phyloP scores from a whole-genome alignment of 306 rosid genomes.

The Vicia villosa region DNA sequence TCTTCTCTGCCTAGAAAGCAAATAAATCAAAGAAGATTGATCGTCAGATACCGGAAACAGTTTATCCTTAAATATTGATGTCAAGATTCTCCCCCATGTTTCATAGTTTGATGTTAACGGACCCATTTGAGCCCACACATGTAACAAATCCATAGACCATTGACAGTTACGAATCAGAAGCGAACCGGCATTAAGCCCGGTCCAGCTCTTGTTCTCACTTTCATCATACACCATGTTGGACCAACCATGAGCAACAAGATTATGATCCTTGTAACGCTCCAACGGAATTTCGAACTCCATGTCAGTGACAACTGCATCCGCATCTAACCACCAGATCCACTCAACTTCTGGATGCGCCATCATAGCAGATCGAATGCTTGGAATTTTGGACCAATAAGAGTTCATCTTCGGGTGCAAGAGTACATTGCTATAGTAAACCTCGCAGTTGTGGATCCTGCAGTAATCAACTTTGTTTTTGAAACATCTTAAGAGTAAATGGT shows the following conservation, averaged over 20 bases:
- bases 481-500: conserved; percentile 55
- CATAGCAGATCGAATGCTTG: conserved; percentile 67
- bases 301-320: conserved; percentile 70
- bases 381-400: conserved; percentile 70
- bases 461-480: conserved; percentile 85
- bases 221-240: conserved; percentile 39
- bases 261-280: conserved; percentile 54
- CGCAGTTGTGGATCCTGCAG: conserved; percentile 59
- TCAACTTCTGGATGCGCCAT: conserved; percentile 79
- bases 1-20: neutral
- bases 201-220: conserved; percentile 51
- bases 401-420: conserved; percentile 60
- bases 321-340: conserved; percentile 94
- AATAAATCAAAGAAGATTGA: neutral
- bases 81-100: conserved; percentile 58
- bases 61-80: conserved; percentile 61
- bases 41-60: conserved; percentile 42
- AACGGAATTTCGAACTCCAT: conserved; percentile 72
- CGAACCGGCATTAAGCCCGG: conserved; percentile 82
- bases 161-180: conserved; percentile 68
- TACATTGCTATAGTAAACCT: conserved; percentile 62
- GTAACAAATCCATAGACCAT: conserved; percentile 74
- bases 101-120: conserved; percentile 54
- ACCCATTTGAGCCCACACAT: conserved; percentile 75
- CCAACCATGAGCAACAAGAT: conserved; percentile 75